Evolutionary conservation across 257 asterid species (phyloP).

Genomic region (Parsonsia alboflavescens): DNA sequence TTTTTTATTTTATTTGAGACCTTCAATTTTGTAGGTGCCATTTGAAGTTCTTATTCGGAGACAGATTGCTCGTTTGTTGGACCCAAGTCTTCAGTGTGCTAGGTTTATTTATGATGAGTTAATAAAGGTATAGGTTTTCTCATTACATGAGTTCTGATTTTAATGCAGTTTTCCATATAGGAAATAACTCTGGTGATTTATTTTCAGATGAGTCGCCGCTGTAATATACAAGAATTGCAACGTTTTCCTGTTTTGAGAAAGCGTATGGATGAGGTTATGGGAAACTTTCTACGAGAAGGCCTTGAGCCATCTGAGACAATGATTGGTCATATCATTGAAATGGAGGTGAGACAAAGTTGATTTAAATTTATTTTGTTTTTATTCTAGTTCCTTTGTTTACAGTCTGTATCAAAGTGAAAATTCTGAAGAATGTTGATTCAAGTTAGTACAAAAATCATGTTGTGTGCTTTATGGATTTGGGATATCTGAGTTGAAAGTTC

Average conservation of each 20-base stretch:
- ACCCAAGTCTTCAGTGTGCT: constrained; percentile 97
- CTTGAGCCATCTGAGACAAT: constrained; percentile 80
- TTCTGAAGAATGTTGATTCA: background rate
- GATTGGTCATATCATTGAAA: constrained; percentile 81
- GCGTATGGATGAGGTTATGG: constrained; percentile 72
- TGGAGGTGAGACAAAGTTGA: constrained; percentile 52
- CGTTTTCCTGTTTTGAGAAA: constrained; percentile 74
- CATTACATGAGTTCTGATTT: background rate
- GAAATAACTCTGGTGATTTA: constrained; percentile 11
- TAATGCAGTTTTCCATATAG: background rate
- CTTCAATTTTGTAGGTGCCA: constrained; percentile 57
- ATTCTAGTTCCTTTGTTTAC: background rate
- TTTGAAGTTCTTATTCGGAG: constrained; percentile 90
- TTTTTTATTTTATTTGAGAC: background rate
- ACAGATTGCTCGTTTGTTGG: constrained; percentile 85
- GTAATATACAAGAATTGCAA: constrained; percentile 76
- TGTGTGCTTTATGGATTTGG: background rate
- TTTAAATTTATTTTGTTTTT: background rate
- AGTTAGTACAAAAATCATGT: background rate
- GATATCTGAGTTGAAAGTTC: background rate
- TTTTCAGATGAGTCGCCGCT: constrained; percentile 78
- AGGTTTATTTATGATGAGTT: constrained; percentile 89
- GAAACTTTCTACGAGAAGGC: constrained; percentile 73
- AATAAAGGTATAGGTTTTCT: constrained; percentile 55
- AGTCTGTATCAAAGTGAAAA: background rate